Evolutionary conservation across 2,329 filamentous ascomycete genomes (phyloP).

Genomic region (Sclerotinia glacialis): DNA sequence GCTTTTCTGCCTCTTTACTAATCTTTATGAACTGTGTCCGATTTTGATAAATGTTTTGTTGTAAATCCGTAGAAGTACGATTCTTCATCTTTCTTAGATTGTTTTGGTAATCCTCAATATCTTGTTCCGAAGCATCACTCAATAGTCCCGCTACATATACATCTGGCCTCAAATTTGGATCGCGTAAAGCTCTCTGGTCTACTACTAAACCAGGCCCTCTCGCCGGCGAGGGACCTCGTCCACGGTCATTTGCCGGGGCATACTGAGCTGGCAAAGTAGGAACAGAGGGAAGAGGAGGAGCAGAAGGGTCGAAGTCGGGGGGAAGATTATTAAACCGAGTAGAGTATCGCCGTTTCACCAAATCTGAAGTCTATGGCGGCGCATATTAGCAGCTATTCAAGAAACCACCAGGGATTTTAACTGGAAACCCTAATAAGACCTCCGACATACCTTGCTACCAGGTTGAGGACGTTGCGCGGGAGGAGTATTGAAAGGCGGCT

Average conservation of each 20-base stretch:
- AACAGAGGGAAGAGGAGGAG: slow-evolving; percentile 68
- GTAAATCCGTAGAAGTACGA: slow-evolving; percentile 60
- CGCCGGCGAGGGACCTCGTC: slow-evolving; percentile 33
- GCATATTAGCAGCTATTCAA: slow-evolving; percentile 20
- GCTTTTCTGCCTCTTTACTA: slow-evolving; percentile 96
- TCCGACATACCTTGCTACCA: slow-evolving; percentile 53
- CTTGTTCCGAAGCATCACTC: slow-evolving; percentile 38
- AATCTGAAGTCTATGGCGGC: slow-evolving; percentile 58
- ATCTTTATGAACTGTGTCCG: slow-evolving; percentile 98
- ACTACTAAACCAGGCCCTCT: slow-evolving; percentile 59
- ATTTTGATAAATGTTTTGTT: slow-evolving; percentile 96
- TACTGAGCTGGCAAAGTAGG: slow-evolving; percentile 61
- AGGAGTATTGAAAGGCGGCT: slow-evolving; percentile 38
- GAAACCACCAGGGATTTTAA: background rate
- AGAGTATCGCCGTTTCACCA: slow-evolving; percentile 93
- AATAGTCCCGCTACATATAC: slow-evolving; percentile 59
- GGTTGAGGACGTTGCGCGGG: slow-evolving; percentile 51
- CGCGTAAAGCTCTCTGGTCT: slow-evolving; percentile 73
- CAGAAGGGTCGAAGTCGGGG: slow-evolving; percentile 63
- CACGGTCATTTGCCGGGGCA: slow-evolving; percentile 31
- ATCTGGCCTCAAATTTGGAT: slow-evolving; percentile 76
- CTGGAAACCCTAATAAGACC: background rate
- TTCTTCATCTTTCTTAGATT: slow-evolving; percentile 36
- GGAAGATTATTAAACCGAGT: slow-evolving; percentile 82
- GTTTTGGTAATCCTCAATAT: slow-evolving; percentile 38